Evolutionary conservation across 2,329 filamentous ascomycete genomes (phyloP).

Genomic region (Colletotrichum destructivum): DNA sequence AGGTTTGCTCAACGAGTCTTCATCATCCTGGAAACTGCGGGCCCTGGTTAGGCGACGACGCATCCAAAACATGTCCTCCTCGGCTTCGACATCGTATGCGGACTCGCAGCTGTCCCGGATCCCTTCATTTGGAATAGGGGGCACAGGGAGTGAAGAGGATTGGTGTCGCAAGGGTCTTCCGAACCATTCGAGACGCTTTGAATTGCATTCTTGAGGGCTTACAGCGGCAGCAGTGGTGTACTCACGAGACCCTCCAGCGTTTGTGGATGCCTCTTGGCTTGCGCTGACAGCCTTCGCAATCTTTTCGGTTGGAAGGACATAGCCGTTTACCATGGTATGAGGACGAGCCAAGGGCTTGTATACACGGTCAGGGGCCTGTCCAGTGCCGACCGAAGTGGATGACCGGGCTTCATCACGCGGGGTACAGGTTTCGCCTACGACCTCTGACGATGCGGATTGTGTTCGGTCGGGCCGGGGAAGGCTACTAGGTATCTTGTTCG

Average conservation of each 20-base stretch:
- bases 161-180: not conserved
- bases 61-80: not conserved
- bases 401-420: too few species aligned
- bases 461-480: not conserved
- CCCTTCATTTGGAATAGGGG: not conserved
- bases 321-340: too few species aligned
- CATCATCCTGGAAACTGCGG: not conserved
- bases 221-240: not conserved
- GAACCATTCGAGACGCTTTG: not conserved
- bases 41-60: not conserved
- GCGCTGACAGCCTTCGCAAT: not conserved
- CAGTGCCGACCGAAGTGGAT: not conserved
- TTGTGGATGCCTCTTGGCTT: not conserved
- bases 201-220: too few species aligned
- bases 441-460: not conserved
- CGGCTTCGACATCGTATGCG: not conserved
- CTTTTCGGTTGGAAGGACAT: too few species aligned
- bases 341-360: too few species aligned
- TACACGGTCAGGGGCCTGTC: too few species aligned
- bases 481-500: not conserved
- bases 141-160: not conserved
- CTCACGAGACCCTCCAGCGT: too few species aligned
- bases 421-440: not conserved
- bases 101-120: not conserved
- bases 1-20: not conserved